Conservation (phyloP, 805 yeast genomes). For the Yarrowia sp. region DNA sequence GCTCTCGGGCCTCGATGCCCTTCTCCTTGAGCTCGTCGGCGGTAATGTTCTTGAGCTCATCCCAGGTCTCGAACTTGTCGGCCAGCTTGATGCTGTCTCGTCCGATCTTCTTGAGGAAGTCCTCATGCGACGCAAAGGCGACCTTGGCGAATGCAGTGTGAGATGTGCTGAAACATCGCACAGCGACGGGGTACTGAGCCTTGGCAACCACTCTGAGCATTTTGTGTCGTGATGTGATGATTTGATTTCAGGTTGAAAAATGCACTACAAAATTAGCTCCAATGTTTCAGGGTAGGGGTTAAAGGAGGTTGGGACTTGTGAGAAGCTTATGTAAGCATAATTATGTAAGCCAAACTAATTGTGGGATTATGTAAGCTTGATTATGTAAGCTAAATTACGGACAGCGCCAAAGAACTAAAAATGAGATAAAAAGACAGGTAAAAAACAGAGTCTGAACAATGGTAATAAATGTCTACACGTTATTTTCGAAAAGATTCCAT, state of each 20-base stretch:
- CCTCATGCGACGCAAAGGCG: constrained; percentile 11
- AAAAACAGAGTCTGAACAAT: no score
- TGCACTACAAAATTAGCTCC: constrained; percentile 2
- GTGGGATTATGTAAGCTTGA: no score
- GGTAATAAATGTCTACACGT: no score
- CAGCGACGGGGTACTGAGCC: constrained; percentile 30
- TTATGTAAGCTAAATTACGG: no score
- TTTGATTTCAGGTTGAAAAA: constrained; percentile 15
- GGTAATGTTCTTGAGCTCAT: constrained; percentile 64
- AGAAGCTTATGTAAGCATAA: background rate
- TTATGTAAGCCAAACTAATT: no score
- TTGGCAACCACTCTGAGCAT: constrained; percentile 36
- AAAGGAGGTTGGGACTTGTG: background rate
- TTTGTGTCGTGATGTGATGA: constrained; percentile 23
- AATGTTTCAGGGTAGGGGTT: background rate
- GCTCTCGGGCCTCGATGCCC: constrained; percentile 75
- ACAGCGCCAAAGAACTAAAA: no score
- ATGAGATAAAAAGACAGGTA: no score
- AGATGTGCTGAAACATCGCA: constrained; percentile 35
- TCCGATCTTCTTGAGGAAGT: constrained; percentile 78
- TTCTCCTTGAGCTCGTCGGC: constrained; percentile 68
- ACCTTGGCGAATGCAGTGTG: constrained; percentile 17
- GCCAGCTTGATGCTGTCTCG: constrained; percentile 71
- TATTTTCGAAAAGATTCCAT: no score
- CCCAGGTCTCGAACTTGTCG: constrained; percentile 77